Base-by-base conservation (phyloP, 306 rosid genomes). In the Aeschynomene evenia region DNA sequence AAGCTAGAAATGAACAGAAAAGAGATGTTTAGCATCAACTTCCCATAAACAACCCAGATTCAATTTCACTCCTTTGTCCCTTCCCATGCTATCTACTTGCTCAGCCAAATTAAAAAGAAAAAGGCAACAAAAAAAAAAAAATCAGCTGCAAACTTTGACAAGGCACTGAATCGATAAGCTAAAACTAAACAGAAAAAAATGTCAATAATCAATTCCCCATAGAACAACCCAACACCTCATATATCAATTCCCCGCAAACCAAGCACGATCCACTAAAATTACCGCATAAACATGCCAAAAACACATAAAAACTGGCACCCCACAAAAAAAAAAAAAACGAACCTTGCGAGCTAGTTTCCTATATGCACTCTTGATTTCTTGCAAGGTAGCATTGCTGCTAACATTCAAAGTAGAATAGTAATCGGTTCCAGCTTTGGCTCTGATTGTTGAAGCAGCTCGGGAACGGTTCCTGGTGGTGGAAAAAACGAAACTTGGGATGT, bases 261-360 rank as follows among this genome's bases (percentile, higher is more conserved):
- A 68, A 66, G 54, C 69, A 40, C 31, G 14, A 72, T 60, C 82
- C 81, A 72, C 7, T 21, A 70, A 58, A 65, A 54, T 61, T 15
- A 33, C 23, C 49, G 48, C 2, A 1, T 1, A 57, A 61, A 26
- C 16, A 19, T 11, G 63, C 34, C 33, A 57, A 63, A 72, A 29
- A 71, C 3, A 12, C 1, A 69, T 9, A 0, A 63, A 20, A 46
- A 12, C 21, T 4, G 7, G 50, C 23, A 37, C 29, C 9, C 16
- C 16, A 46, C 16, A 2, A 1, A 45, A 49, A 18, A 0, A 20
- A 20, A 62, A 63, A 72, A 34, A 48, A 62, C 64, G 36, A 53
- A 94, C 99, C 97, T 94, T 83, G 18, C 95, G 97, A 65, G 99
- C 99, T 67, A 94, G 85, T 66, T 85, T 88, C 42, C 91, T 77